phyloP scores from a whole-genome alignment of 164 flowering plant genomes.

The Vitis amurensis region DNA sequence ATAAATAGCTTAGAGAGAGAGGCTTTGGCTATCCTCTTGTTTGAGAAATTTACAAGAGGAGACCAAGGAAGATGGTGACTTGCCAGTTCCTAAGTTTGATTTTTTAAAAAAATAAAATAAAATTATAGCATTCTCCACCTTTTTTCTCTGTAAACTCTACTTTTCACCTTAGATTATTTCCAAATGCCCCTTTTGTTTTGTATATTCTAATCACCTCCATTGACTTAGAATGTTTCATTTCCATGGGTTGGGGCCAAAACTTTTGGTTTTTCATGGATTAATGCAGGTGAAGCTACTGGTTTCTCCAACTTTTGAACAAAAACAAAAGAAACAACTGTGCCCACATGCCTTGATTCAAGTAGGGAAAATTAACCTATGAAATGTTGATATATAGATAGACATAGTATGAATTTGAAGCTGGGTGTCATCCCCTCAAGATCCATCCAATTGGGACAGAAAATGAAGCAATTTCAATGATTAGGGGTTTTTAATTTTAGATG shows the following conservation, averaged over 20 bases:
- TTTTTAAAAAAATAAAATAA: slow-evolving; percentile 11
- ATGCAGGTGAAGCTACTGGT: too few relatives aligned
- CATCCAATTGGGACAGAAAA: too few relatives aligned
- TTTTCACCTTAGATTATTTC: background rate
- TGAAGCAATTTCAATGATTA: too few relatives aligned
- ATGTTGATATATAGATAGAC: too few relatives aligned
- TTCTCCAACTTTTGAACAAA: too few relatives aligned
- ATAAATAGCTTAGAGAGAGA: slow-evolving; percentile 19
- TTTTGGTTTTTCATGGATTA: background rate
- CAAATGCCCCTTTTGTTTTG: background rate
- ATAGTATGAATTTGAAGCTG: too few relatives aligned
- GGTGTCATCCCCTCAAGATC: too few relatives aligned
- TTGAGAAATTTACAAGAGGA: slow-evolving; percentile 32
- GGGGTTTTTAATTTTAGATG: too few relatives aligned
- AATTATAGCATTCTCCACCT: background rate
- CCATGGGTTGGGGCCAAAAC: background rate
- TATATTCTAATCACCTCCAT: background rate
- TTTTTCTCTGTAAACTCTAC: background rate
- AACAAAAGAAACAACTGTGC: too few relatives aligned
- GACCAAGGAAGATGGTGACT: slow-evolving; percentile 39
- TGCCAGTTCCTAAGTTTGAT: slow-evolving; percentile 4
- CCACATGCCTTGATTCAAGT: too few relatives aligned
- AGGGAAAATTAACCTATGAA: too few relatives aligned
- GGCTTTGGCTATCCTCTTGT: slow-evolving; percentile 44
- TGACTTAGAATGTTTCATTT: background rate